A percentile compares a stretch with the other conserved stretches of the same genome.
Evolutionary conservation across 345 rosid species (phyloP).

Genomic region (Pistacia vera): DNA sequence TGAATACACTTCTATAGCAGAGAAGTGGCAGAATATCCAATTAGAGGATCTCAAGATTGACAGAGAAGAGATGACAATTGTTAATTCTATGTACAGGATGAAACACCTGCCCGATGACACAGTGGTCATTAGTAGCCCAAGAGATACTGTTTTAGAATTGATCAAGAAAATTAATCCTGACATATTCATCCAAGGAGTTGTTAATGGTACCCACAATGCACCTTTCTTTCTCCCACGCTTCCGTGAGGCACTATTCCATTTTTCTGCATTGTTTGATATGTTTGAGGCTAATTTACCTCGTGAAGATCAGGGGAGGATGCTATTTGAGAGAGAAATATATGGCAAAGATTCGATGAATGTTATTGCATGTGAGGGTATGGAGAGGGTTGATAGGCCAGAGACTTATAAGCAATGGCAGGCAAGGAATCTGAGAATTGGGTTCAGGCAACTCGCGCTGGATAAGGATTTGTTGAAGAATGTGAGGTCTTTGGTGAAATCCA

Average conservation of each 20-base stretch:
- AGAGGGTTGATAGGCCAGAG: conserved; percentile 73
- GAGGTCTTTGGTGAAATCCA: conserved; percentile 39
- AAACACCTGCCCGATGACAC: conserved; percentile 76
- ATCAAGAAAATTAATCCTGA: conserved; percentile 62
- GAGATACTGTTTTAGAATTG: conserved; percentile 65
- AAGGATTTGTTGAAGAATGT: conserved; percentile 47
- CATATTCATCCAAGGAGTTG: conserved; percentile 60
- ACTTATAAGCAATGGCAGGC: conserved; percentile 64
- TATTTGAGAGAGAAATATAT: conserved; percentile 60
- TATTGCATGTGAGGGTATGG: conserved; percentile 71
- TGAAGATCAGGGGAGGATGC: conserved; percentile 53
- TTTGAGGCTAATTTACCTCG: conserved; percentile 48
- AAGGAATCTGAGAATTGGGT: conserved; percentile 55
- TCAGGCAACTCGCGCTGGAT: conserved; percentile 56
- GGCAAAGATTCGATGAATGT: conserved; percentile 74
- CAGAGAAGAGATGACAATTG: conserved; percentile 55
- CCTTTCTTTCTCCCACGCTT: conserved; percentile 77
- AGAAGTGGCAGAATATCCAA: conserved; percentile 71
- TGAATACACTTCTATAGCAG: conserved; percentile 57
- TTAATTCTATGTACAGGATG: conserved; percentile 59
- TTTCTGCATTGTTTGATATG: conserved; percentile 70
- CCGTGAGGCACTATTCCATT: conserved; percentile 73
- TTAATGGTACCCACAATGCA: conserved; percentile 64
- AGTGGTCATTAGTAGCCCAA: conserved; percentile 51
- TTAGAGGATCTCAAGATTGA: conserved; percentile 66